Conservation (phyloP, 2,329 filamentous ascomycete genomes). For the Neofusicoccum ribis region DNA sequence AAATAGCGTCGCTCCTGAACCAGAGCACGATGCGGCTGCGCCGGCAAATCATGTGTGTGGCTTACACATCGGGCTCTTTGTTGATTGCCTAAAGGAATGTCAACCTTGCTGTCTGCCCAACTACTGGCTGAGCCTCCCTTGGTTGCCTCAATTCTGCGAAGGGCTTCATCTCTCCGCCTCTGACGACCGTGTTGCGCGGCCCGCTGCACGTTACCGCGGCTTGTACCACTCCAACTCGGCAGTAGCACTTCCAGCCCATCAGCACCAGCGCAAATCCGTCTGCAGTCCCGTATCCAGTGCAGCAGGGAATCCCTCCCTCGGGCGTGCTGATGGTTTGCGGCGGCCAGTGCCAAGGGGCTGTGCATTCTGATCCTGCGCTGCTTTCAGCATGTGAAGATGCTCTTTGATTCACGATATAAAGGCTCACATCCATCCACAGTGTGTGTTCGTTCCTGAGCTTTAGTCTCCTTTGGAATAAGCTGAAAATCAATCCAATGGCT, state of each 20-base stretch:
- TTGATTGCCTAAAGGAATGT: not conserved
- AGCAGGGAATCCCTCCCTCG: not conserved
- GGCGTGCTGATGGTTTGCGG: not conserved
- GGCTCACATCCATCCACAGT: not conserved
- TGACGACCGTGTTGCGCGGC: not conserved
- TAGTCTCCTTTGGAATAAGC: not conserved
- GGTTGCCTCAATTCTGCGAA: not conserved
- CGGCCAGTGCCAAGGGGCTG: not conserved
- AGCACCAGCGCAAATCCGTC: not conserved
- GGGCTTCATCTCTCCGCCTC: not conserved
- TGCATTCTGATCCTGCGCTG: not conserved
- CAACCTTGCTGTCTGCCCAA: not conserved
- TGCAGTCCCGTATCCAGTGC: not conserved
- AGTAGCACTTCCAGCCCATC: not conserved
- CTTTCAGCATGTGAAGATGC: not conserved
- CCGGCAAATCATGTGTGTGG: not conserved
- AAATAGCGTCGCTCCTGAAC: not conserved
- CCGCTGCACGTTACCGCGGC: not conserved
- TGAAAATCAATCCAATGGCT: not conserved
- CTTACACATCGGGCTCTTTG: not conserved
- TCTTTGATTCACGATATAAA: not conserved
- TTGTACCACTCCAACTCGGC: not conserved
- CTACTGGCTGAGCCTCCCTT: not conserved
- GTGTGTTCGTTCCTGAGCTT: too few species aligned
- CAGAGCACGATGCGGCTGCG: not conserved